Conservation (phyloP, 1,284 basidiomycete genomes). For the Limonomyces culmigenus region DNA sequence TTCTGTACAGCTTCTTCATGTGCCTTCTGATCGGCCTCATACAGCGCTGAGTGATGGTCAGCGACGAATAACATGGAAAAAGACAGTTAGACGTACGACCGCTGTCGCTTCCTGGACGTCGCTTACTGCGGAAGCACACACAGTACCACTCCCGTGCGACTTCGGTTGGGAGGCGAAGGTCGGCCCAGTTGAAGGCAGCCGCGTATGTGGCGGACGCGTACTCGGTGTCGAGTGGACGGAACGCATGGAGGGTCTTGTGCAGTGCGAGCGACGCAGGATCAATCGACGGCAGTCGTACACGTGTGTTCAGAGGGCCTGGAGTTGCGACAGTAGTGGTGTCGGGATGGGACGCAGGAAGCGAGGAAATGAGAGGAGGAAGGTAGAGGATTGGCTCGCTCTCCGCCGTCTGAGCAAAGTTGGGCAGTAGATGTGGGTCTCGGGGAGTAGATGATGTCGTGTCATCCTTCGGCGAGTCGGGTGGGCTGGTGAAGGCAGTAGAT, state of each 20-base stretch:
- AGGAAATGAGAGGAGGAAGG: slow-evolving; percentile 66
- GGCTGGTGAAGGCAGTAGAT: no score
- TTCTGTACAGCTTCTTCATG: slow-evolving; percentile 83
- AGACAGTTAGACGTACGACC: slow-evolving; percentile 29
- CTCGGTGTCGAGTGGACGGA: slow-evolving; percentile 39
- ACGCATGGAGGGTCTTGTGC: slow-evolving; percentile 70
- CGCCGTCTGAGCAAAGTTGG: slow-evolving; percentile 27
- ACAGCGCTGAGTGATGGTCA: slow-evolving; percentile 35
- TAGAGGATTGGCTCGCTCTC: slow-evolving; percentile 41
- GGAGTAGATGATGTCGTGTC: no score
- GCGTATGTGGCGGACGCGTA: slow-evolving; percentile 54
- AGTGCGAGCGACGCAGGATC: slow-evolving; percentile 71
- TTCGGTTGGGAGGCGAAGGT: slow-evolving; percentile 45
- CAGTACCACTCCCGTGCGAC: slow-evolving; percentile 80
- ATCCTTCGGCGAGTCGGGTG: no score
- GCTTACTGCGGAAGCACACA: slow-evolving; percentile 74
- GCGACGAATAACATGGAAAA: background rate
- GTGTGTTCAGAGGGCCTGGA: slow-evolving; percentile 35
- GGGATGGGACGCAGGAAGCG: slow-evolving; percentile 27
- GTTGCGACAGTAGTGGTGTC: slow-evolving; percentile 12
- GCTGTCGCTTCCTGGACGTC: slow-evolving; percentile 53
- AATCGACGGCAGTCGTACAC: slow-evolving; percentile 66
- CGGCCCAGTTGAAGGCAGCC: slow-evolving; percentile 78
- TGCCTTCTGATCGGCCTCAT: slow-evolving; percentile 70
- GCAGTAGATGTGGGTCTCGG: slow-evolving; percentile 49